phyloP scores from a whole-genome alignment of 768 basidiomycete species.

The Strobilomyces dryophilus region DNA sequence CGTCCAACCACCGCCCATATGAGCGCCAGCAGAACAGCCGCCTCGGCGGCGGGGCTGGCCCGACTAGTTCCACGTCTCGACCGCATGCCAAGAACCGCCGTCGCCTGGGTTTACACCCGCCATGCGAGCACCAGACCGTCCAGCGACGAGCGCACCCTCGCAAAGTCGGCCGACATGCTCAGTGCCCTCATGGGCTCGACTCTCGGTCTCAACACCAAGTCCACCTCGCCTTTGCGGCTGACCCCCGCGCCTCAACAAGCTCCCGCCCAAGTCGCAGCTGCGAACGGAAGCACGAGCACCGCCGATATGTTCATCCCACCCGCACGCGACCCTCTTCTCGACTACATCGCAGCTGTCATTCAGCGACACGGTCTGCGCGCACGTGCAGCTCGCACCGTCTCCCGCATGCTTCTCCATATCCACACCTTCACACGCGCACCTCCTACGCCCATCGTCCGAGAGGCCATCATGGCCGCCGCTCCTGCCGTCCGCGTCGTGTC shows the following conservation, averaged over 20 bases:
- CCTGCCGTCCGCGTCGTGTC: conserved; percentile 66
- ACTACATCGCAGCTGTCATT: conserved; percentile 58
- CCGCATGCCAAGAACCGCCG: neutral
- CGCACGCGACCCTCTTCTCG: conserved; percentile 68
- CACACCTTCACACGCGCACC: conserved; percentile 70
- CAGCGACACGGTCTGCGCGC: conserved; percentile 65
- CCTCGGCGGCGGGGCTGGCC: neutral
- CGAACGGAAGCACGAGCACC: neutral
- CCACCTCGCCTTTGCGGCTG: neutral
- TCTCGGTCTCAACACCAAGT: conserved; percentile 11
- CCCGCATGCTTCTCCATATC: conserved; percentile 64
- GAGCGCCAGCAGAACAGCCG: conserved; percentile 7
- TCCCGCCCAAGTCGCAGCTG: neutral
- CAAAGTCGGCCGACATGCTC: conserved; percentile 23
- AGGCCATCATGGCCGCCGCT: conserved; percentile 63
- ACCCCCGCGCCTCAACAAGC: neutral
- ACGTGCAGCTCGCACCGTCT: conserved; percentile 50
- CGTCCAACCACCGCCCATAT: neutral
- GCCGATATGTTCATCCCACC: conserved; percentile 58
- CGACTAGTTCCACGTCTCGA: neutral
- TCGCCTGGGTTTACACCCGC: conserved; percentile 1
- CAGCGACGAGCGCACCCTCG: conserved; percentile 20
- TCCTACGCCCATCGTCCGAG: conserved; percentile 75
- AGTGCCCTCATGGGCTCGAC: conserved; percentile 23
- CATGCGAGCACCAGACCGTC: conserved; percentile 15